These are phyloP conservation scores for Salix brachista DNA, from an alignment of 345 rosid species.

Conservation along the genomic window DNA sequence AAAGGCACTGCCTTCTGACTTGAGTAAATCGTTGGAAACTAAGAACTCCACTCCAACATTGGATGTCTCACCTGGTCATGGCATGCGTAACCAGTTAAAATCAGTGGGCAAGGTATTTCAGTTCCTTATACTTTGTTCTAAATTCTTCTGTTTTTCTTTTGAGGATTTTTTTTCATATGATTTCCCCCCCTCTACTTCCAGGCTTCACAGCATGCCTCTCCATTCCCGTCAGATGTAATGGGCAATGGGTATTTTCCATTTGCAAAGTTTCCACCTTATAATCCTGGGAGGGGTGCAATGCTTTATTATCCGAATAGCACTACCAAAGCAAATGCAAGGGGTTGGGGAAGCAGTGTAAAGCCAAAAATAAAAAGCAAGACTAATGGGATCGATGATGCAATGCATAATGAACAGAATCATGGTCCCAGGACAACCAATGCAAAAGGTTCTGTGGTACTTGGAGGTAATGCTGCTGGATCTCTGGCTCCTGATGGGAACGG, in stretches of 20 bases:
- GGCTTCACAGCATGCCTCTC: constrained; percentile 12
- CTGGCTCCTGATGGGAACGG: constrained; percentile 31
- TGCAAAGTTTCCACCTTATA: constrained; percentile 23
- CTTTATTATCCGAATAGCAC: constrained; percentile 20
- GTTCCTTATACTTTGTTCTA: constrained; percentile 1
- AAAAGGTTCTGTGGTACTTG: constrained; percentile 20
- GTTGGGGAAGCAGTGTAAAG: constrained; percentile 37
- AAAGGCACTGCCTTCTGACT: background rate
- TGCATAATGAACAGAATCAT: constrained; percentile 31
- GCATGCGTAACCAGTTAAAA: constrained; percentile 33
- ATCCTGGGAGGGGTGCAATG: constrained; percentile 35
- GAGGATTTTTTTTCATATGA: background rate
- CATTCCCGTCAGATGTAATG: constrained; percentile 17
- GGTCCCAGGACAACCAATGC: constrained; percentile 21
- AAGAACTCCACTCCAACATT: constrained; percentile 25
- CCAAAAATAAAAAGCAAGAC: constrained; percentile 30
- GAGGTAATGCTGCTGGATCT: constrained; percentile 15
- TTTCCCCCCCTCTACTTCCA: background rate
- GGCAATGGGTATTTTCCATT: constrained; percentile 25
- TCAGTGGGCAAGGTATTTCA: constrained; percentile 34
- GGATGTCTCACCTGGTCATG: constrained; percentile 24
- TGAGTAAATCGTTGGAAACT: constrained; percentile 13
- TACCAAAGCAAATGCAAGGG: constrained; percentile 23
- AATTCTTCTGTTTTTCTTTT: background rate
- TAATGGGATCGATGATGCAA: constrained; percentile 17